Evolutionary conservation across 2,329 filamentous ascomycete species (phyloP), one percentile per base, ranked within the genome.

Genomic region (Aspergillus candidus): DNA sequence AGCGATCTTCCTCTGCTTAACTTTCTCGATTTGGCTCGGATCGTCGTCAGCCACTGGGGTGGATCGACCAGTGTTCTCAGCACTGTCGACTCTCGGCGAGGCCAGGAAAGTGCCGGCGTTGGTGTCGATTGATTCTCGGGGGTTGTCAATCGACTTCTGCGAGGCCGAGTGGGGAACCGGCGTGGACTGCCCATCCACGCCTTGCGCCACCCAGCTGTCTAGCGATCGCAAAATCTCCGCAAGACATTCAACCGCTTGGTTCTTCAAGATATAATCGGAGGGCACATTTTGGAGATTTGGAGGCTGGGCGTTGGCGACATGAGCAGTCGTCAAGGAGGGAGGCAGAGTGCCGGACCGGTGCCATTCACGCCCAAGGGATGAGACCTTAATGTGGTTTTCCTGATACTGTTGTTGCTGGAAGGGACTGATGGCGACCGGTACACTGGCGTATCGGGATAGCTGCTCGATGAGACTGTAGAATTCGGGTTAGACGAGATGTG

Each of bases 1-100:
- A 0, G 93, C 93, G 6, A 88, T 97, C 70, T 98, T 98, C 50
- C 85, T 80, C 48, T 90, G 87, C 69, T 97, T 97, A 44, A 90
- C 88, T 65, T 86, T 94, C 60, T 97, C 93, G n/a, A 98, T 74
- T 57, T 96, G 85, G 50, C 83, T 88, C 0, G 91, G 91, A 58
- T 98, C 93, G 60, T 98, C 94, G 45, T 96, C 89, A 3, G 81
- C 68, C 18, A 83, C 71, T 14, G 82, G 85, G 0, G 86, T 89
- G 18, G 66, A 83, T 6, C 82, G 79, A 5, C 76, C 65, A 51
- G 76, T 66, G 46, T 81, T 72, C 31, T 76, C 72, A 13, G 63
- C 57, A 41, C 61, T 66, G 43, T 82, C 78, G 33, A 81, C 67
- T 32, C 79, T 78, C 12, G 84, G 84, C 1, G 75, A 78, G 74